Conservation (phyloP, 1,284 basidiomycete species). For the Malassezia globosa region DNA sequence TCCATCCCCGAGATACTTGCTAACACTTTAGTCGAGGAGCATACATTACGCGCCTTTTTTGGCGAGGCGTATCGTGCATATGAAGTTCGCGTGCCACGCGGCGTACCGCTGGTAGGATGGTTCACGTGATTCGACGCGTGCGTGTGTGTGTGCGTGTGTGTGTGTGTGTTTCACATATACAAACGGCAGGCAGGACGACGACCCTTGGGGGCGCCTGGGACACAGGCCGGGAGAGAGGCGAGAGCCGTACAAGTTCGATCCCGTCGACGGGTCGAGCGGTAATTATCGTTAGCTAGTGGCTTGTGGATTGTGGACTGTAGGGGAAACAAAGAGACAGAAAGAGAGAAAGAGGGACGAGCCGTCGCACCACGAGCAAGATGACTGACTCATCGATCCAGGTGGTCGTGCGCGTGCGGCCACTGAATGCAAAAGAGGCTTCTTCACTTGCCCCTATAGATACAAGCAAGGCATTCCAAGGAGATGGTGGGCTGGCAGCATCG, state of each 20-base stretch:
- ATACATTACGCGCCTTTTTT: conserved; percentile 64
- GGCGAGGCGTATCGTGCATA: conserved; percentile 66
- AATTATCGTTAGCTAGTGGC: neutral
- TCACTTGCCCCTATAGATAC: conserved; percentile 35
- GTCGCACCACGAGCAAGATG: no score
- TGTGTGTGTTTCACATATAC: neutral
- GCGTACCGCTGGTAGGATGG: conserved; percentile 52
- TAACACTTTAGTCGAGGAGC: conserved; percentile 58
- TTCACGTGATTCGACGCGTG: conserved; percentile 14
- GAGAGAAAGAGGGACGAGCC: neutral
- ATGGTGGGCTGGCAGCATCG: conserved; percentile 40
- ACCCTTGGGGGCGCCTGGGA: no score
- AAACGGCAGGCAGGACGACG: no score
- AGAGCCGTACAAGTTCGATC: no score
- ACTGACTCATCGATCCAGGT: conserved; percentile 29
- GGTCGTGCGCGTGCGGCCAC: conserved; percentile 41
- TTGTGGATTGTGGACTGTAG: no score
- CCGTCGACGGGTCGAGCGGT: no score
- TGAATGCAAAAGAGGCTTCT: conserved; percentile 35
- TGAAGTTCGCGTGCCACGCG: conserved; percentile 58
- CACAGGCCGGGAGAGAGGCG: no score
- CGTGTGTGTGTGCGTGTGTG: neutral
- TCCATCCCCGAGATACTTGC: no score
- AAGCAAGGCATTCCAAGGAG: conserved; percentile 41
- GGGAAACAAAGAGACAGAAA: neutral